A percentile compares a stretch with the other conserved stretches of the same genome.
Conservation (phyloP, 2,329 filamentous ascomycete species). For the Claviceps sp. region DNA sequence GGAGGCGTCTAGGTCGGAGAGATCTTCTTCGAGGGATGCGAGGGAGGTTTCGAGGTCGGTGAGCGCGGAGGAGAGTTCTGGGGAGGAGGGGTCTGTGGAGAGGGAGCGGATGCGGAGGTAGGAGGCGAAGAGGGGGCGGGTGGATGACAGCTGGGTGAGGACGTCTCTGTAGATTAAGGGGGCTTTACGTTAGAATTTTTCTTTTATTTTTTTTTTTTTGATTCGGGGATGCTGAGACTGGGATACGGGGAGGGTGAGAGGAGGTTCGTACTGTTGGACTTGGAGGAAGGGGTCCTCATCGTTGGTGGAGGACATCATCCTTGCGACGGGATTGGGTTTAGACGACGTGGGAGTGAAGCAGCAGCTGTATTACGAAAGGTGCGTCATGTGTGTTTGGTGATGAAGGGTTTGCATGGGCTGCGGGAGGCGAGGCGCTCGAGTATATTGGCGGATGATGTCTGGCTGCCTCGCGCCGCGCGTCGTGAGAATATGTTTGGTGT, state of each 20-base stretch:
- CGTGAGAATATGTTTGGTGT: too few relatives aligned
- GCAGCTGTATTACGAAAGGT: neutral
- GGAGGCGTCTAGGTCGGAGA: conserved; percentile 75
- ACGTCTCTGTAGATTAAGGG: conserved; percentile 48
- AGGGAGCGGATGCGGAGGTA: conserved; percentile 93
- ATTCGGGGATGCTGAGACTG: too few relatives aligned
- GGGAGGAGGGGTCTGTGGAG: conserved; percentile 54
- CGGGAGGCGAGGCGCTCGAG: too few relatives aligned
- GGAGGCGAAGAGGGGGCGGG: conserved; percentile 79
- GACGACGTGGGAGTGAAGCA: neutral
- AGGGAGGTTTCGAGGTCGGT: conserved; percentile 55
- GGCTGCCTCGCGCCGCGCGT: too few relatives aligned
- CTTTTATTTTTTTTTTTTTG: neutral
- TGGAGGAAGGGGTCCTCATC: conserved; percentile 61
- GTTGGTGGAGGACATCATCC: conserved; percentile 55
- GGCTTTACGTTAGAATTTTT: neutral
- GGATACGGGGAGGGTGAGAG: neutral
- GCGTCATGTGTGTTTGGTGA: neutral
- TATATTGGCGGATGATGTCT: too few relatives aligned
- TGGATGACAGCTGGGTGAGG: conserved; percentile 64
- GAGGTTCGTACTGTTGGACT: conserved; percentile 47
- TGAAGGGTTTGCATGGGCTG: too few relatives aligned
- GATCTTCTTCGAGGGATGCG: conserved; percentile 62
- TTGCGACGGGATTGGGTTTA: conserved; percentile 9
- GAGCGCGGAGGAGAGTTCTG: conserved; percentile 71